Conservation (phyloP, 345 rosid genomes). For the Cardiospermum halicacabum region DNA sequence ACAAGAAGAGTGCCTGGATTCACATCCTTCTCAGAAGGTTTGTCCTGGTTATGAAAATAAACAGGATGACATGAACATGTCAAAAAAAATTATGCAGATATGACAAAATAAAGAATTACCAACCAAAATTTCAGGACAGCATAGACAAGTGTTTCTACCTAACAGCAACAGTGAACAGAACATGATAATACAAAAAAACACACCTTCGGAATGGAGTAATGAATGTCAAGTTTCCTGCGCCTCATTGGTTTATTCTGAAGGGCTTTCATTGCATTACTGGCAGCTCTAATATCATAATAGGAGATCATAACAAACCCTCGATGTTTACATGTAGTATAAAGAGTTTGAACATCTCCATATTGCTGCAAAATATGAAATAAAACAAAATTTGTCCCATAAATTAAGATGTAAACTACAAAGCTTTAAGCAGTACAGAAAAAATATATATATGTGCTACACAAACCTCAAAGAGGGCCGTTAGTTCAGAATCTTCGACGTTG, state of each 20-base stretch:
- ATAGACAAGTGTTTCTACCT: not conserved
- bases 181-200: conserved; percentile 4
- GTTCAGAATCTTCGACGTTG: conserved; percentile 53
- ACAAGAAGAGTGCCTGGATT: conserved; percentile 31
- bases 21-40: conserved; percentile 29
- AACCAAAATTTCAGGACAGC: not conserved
- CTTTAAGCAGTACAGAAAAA: not conserved
- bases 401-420: conserved; percentile 3
- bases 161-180: not conserved
- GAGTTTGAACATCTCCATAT: conserved; percentile 45
- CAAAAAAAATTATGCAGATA: conserved; percentile 1
- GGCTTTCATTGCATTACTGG: conserved; percentile 44
- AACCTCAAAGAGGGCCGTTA: conserved; percentile 56
- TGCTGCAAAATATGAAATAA: conserved; percentile 25
- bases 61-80: conserved; percentile 4
- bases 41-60: conserved; percentile 21
- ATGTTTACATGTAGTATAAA: conserved; percentile 50
- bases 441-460: conserved; percentile 9
- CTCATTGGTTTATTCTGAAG: conserved; percentile 39
- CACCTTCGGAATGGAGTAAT: conserved; percentile 52
- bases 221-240: conserved; percentile 46
- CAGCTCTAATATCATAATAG: conserved; percentile 57
- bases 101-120: not conserved
- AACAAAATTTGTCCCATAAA: not conserved
- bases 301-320: conserved; percentile 50